Base-by-base conservation (phyloP, 306 rosid genomes). In the Vigna trinervia region DNA sequence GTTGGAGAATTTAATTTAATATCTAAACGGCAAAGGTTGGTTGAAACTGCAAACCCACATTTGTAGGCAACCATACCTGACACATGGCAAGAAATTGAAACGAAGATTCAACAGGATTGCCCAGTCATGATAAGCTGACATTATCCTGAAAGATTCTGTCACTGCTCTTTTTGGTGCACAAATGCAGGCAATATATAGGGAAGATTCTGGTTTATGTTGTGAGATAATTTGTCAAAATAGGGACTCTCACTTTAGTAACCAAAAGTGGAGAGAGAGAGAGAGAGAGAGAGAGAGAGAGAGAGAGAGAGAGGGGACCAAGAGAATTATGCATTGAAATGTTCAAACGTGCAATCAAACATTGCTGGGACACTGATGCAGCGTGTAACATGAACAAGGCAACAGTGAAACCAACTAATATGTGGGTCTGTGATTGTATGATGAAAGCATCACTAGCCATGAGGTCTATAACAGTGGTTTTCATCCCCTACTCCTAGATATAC, bases 321-420 rank as follows among this genome's bases (percentile, higher is more conserved):
- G 80, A 83, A 81, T 57, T 85, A 17, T 79, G 81, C 65, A 76
- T 67, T 74, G 75, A 69, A 67, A 67, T 81, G 78, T 66, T 80
- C 69, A 57, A 88, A 83, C 73, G 77, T 69, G 61, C 68, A 66
- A 80, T 80, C 75, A 66, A 81, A 83, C 73, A 85, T 76, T 81
- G 12, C 62, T 32, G 80, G 79, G 81, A 78, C 78, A 80, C 56
- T 60, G 79, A 80, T 46, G 80, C 74, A 73, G 75, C 71, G 76
- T 48, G 78, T 74, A 64, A 74, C 22, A 52, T 69, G 78, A 77
- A 84, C 71, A 71, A 74, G 80, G 84, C 70, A 73, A 70, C 51
- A 84, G 80, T 76, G 84, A 75, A 87, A 84, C 86, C 81, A 76
- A 68, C 71, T 32, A 74, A 69, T 65, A 82, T 48, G 85, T 76